phyloP scores from a whole-genome alignment of 306 rosid species.

The Cajanus cajan region DNA sequence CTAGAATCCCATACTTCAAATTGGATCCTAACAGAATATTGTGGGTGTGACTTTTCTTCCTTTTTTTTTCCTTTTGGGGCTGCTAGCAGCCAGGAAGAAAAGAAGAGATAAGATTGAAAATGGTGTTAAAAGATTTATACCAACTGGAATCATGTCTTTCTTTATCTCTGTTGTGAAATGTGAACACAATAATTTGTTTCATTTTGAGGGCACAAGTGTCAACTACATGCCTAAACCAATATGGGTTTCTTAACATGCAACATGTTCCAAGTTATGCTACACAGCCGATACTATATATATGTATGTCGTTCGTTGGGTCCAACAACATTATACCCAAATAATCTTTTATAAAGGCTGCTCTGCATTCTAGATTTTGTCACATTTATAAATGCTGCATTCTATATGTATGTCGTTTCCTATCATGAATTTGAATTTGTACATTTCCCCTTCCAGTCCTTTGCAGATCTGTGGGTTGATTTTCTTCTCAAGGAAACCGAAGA shows the following conservation, averaged over 20 bases:
- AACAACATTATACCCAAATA: background rate
- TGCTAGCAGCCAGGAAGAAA: background rate
- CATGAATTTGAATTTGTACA: constrained; percentile 1
- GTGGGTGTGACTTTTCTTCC: background rate
- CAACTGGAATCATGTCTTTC: background rate
- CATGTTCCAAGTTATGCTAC: background rate
- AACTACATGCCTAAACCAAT: background rate
- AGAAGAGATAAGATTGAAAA: background rate
- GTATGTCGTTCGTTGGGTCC: background rate
- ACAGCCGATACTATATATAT: background rate
- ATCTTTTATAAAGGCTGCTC: background rate
- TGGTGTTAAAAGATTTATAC: background rate
- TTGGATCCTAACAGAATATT: background rate
- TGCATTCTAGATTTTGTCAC: background rate
- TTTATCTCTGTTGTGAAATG: background rate
- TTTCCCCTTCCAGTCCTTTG: constrained; percentile 73
- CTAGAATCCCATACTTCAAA: background rate
- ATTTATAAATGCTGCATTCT: no score
- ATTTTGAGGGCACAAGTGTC: background rate
- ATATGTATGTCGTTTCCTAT: no score
- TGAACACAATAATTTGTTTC: background rate
- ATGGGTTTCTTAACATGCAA: background rate
- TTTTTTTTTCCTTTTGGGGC: background rate
- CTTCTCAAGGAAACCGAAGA: constrained; percentile 92
- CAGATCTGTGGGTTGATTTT: constrained; percentile 99